phyloP scores from a whole-genome alignment of 2,329 filamentous ascomycete species.

The Knufia fluminis region DNA sequence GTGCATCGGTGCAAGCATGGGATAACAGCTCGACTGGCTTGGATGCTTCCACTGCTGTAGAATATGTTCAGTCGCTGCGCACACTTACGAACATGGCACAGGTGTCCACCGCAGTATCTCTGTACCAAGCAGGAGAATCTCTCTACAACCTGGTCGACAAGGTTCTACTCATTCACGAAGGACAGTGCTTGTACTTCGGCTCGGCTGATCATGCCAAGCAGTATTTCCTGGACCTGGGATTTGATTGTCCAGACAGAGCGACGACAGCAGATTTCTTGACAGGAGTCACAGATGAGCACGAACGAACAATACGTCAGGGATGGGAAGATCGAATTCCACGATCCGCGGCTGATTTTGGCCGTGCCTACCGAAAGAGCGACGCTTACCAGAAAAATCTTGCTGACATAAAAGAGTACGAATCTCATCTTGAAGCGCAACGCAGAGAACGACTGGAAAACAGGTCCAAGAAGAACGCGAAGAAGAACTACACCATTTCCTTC shows the following conservation, averaged over 20 bases:
- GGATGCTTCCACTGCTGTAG: constrained; percentile 63
- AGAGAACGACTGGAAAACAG: constrained; percentile 32
- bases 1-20: constrained; percentile 64
- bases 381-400: constrained; percentile 34
- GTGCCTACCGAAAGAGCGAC: constrained; percentile 41
- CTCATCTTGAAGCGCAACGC: constrained; percentile 34
- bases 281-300: constrained; percentile 57
- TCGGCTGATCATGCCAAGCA: constrained; percentile 51
- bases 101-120: constrained; percentile 55
- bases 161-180: constrained; percentile 57
- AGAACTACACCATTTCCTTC: constrained; percentile 46
- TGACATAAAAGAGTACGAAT: constrained; percentile 48
- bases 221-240: constrained; percentile 65
- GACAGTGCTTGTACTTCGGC: constrained; percentile 65
- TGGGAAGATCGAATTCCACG: constrained; percentile 50
- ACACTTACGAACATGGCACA: constrained; percentile 55
- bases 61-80: constrained; percentile 61
- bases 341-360: constrained; percentile 47
- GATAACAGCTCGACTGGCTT: constrained; percentile 66
- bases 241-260: constrained; percentile 60
- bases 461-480: constrained; percentile 35
- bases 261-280: constrained; percentile 71
- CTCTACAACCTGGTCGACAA: constrained; percentile 55
- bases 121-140: constrained; percentile 57
- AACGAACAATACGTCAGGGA: constrained; percentile 47